Evolutionary conservation across 2,329 filamentous ascomycete species (phyloP).

Genomic region (Lomentospora prolificans): DNA sequence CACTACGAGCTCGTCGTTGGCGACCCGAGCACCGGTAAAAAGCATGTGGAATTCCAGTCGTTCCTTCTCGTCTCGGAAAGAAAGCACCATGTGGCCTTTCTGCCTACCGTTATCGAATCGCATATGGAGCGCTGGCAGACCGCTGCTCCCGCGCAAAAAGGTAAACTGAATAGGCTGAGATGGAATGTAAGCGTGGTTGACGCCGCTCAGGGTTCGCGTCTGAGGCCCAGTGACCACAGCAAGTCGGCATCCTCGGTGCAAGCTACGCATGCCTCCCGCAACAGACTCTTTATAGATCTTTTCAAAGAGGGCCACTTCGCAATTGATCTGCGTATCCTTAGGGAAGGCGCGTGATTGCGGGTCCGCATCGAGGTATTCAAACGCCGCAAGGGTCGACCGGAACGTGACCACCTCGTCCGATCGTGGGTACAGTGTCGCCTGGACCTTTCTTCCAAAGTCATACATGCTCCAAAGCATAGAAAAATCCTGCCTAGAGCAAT

Average conservation of each 20-base stretch:
- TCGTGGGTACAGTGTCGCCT: slow-evolving; percentile 58
- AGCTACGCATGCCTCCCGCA: slow-evolving; percentile 59
- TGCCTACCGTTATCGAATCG: slow-evolving; percentile 57
- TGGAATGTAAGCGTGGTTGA: slow-evolving; percentile 60
- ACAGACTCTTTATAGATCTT: slow-evolving; percentile 57
- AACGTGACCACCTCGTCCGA: slow-evolving; percentile 63
- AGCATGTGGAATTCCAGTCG: slow-evolving; percentile 62
- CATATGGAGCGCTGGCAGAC: slow-evolving; percentile 59
- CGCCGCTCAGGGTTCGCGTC: slow-evolving; percentile 66
- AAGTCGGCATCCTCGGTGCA: slow-evolving; percentile 72
- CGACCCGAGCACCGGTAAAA: slow-evolving; percentile 61
- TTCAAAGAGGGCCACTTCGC: slow-evolving; percentile 69
- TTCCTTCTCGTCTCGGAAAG: slow-evolving; percentile 65
- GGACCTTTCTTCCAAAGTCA: slow-evolving; percentile 71
- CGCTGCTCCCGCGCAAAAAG: slow-evolving; percentile 62
- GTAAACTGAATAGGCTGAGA: slow-evolving; percentile 66
- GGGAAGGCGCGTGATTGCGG: slow-evolving; percentile 65
- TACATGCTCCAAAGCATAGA: slow-evolving; percentile 72
- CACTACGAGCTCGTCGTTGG: slow-evolving; percentile 58
- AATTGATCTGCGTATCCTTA: slow-evolving; percentile 59
- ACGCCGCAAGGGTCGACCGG: slow-evolving; percentile 57
- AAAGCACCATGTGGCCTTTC: slow-evolving; percentile 64
- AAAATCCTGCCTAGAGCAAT: slow-evolving; percentile 69
- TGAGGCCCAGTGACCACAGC: slow-evolving; percentile 68
- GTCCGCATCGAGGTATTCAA: slow-evolving; percentile 72